phyloP scores from a whole-genome alignment of 495 filamentous ascomycete genomes.

The Niebla homalea region DNA sequence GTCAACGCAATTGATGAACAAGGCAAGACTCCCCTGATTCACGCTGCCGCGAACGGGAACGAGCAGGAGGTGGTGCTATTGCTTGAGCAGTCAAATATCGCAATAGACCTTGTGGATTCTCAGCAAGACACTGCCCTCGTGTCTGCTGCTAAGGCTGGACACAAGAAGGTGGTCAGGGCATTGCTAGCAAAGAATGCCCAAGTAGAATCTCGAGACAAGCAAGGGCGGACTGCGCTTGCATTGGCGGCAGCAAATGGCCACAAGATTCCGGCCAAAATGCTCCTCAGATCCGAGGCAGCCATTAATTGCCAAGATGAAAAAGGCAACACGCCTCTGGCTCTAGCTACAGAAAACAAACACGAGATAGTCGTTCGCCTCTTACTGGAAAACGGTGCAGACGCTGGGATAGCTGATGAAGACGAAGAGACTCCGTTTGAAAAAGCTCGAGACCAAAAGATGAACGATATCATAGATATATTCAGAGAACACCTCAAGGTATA shows the following conservation, averaged over 20 bases:
- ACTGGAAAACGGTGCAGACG: conserved; percentile 15
- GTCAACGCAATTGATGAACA: conserved; percentile 3
- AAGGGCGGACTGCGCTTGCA: conserved; percentile 19
- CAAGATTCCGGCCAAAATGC: conserved; percentile 13
- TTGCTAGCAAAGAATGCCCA: conserved; percentile 1
- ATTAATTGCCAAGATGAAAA: conserved; percentile 14
- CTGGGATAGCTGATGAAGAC: conserved; percentile 8
- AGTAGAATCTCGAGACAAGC: conserved; percentile 4
- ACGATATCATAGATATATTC: conserved; percentile 3
- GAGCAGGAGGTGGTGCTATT: neutral
- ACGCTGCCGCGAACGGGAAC: conserved; percentile 7
- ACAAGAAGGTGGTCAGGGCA: conserved; percentile 3
- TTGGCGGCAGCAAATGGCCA: conserved; percentile 14
- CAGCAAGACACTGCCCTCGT: conserved; percentile 1
- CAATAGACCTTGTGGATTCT: neutral
- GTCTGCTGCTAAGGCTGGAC: conserved; percentile 6
- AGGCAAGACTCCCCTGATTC: conserved; percentile 11
- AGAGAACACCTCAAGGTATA: conserved; percentile 1
- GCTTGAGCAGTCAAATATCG: neutral
- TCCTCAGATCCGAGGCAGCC: conserved; percentile 19
- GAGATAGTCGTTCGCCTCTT: conserved; percentile 12
- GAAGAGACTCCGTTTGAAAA: conserved; percentile 15
- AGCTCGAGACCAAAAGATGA: conserved; percentile 4
- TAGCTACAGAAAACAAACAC: conserved; percentile 10
- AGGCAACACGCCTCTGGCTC: conserved; percentile 19